phyloP scores from a whole-genome alignment of 768 basidiomycete genomes.

The Agrocybe chaxingu region DNA sequence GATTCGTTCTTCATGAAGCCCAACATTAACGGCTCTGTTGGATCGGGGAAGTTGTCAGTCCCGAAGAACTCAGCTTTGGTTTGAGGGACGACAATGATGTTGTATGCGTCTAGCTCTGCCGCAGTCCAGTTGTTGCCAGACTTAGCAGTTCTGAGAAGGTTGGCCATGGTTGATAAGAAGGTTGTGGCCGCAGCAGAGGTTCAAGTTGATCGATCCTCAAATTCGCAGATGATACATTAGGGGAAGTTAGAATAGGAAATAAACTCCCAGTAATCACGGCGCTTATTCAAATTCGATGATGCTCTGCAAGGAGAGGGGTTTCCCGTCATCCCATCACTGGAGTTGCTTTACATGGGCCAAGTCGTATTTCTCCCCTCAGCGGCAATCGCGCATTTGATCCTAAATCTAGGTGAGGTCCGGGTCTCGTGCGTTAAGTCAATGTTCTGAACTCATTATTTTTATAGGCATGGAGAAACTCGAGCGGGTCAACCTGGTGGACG shows the following conservation, averaged over 20 bases:
- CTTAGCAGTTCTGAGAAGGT: constrained; percentile 12
- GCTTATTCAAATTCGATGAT: constrained; percentile 17
- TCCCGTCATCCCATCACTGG: constrained; percentile 34
- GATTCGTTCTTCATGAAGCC: constrained; percentile 15
- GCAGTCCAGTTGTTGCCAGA: constrained; percentile 5
- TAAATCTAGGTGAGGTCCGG: constrained; percentile 10
- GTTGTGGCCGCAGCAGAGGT: background rate
- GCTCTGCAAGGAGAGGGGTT: constrained; percentile 16
- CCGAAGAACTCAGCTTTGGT: constrained; percentile 19
- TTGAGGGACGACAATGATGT: constrained; percentile 3
- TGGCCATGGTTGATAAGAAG: constrained; percentile 9
- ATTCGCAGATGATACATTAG: too few relatives aligned
- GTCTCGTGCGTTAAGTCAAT: background rate
- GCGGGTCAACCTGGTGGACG: constrained; percentile 45
- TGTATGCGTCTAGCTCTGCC: too few relatives aligned
- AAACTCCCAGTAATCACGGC: too few relatives aligned
- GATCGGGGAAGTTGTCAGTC: constrained; percentile 12
- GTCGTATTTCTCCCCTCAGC: constrained; percentile 41
- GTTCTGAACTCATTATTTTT: background rate
- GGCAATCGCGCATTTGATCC: constrained; percentile 33
- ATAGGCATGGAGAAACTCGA: constrained; percentile 23
- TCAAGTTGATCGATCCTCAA: too few relatives aligned
- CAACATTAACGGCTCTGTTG: constrained; percentile 9
- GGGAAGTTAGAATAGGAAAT: too few relatives aligned
- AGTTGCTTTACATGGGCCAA: constrained; percentile 46